These are phyloP conservation scores for Akanthomyces uredinophilus DNA, from an alignment of 2,329 filamentous ascomycete genomes.

Conservation along the genomic window DNA sequence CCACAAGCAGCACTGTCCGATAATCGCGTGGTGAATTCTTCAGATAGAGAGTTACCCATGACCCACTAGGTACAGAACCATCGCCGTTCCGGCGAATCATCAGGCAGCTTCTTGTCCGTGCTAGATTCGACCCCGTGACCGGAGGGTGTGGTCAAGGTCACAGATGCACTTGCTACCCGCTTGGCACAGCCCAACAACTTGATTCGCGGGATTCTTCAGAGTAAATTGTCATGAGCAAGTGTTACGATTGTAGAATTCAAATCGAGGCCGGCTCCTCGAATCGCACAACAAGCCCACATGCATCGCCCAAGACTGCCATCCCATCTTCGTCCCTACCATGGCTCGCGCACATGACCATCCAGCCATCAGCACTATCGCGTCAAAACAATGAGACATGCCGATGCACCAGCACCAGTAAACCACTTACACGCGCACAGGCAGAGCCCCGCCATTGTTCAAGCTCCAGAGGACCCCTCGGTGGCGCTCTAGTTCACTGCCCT, in stretches of 20 bases:
- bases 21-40: background rate
- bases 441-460: background rate
- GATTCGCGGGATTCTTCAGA: background rate
- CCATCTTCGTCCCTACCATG: background rate
- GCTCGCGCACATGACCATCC: no score
- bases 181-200: background rate
- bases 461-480: background rate
- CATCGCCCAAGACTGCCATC: background rate
- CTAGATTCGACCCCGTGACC: background rate
- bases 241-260: no score
- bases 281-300: background rate
- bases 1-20: background rate
- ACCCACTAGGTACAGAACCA: background rate
- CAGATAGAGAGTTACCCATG: background rate
- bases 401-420: no score
- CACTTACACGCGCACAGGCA: background rate
- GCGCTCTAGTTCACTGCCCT: no score
- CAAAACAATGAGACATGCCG: background rate
- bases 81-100: background rate
- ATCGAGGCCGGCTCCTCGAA: background rate
- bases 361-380: background rate
- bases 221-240: no score
- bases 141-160: background rate
- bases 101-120: background rate
- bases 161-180: background rate